Base-by-base conservation (phyloP, 768 basidiomycete genomes). In the Pulveroboletus sp. region DNA sequence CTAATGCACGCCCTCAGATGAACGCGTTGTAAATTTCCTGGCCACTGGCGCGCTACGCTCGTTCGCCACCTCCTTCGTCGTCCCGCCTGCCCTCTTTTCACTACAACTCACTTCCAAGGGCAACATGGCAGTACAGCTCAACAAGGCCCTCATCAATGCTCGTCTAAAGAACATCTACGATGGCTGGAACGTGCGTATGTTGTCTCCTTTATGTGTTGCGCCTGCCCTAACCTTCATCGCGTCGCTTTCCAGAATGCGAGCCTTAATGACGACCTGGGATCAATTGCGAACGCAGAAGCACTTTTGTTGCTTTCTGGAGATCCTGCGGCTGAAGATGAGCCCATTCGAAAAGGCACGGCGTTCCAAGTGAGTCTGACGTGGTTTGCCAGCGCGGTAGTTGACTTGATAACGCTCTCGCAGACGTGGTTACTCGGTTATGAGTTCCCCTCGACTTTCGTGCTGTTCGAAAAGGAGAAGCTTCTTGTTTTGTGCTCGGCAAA, bases 391-490 rank as follows among this genome's bases (percentile, higher is more conserved):
- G 36, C 21, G 15, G 36, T 41, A 18, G 45, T 26, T 49, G 46
- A 58, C 47, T 44, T 46, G 43, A 43, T 33, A 13, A 3, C 41
- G 11, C 43, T 39, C 45, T 26, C 42, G 35, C 49, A 96, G 95
- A 94, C 93, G 64, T 96, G 93, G 90, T 76, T 99, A 15, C 79
- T 98, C 35, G 95, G 94, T 13, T 98, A 93, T 68, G 95, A 99
- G 69, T 98, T 98, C 63, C 96, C 95, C 3, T 92, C 93, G 0
- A 97, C 95, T 0, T 74, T 97, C 27, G 77, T 94, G 50, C 73
- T 97, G 17, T 88, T 98, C 60, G 78, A 84, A 50, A 86, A 86
- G 60, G 75, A 84, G 47, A 87, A 80, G 61, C 71, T 98, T 17
- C 73, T 74, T 31, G 85, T 97, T 36, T 71, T 96, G 26, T 93